Evolutionary conservation across 805 yeast genomes (phyloP).

Genomic region (Pichia manshurica): DNA sequence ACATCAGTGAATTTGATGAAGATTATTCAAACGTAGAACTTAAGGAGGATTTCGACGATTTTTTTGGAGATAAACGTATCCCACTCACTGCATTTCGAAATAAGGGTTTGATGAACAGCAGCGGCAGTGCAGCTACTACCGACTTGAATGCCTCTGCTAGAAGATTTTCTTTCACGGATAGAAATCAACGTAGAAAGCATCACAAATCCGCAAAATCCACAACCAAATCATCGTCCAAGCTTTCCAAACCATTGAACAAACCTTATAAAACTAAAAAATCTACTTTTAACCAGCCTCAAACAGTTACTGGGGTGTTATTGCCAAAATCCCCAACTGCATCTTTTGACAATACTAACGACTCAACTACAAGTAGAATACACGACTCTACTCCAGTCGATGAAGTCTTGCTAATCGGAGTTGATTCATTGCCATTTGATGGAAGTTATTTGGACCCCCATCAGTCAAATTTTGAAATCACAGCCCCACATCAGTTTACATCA

Average conservation of each 20-base stretch:
- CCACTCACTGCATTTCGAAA: slow-evolving; percentile 91
- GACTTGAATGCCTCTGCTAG: slow-evolving; percentile 12
- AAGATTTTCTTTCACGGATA: slow-evolving; percentile 23
- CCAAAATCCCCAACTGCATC: neutral
- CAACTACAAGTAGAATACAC: neutral
- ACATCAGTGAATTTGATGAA: slow-evolving; percentile 82
- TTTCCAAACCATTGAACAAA: slow-evolving; percentile 3
- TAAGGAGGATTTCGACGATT: slow-evolving; percentile 11
- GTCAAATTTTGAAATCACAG: slow-evolving; percentile 6
- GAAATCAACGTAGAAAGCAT: slow-evolving; percentile 12
- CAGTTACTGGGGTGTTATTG: neutral
- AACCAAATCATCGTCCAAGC: slow-evolving; percentile 14
- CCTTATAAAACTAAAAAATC: neutral
- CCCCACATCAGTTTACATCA: slow-evolving; percentile 4
- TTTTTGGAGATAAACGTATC: slow-evolving; percentile 39
- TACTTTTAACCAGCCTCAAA: neutral
- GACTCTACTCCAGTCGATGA: slow-evolving; percentile 9
- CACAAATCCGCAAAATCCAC: slow-evolving; percentile 16
- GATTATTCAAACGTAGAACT: slow-evolving; percentile 9
- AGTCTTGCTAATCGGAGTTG: slow-evolving; percentile 12
- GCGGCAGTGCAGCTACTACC: neutral
- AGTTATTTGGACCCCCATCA: neutral
- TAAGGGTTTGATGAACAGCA: slow-evolving; percentile 31
- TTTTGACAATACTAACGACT: neutral
- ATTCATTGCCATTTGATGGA: neutral